phyloP scores from a whole-genome alignment of 2,329 filamentous ascomycete species.

The Ramularia endophylla region DNA sequence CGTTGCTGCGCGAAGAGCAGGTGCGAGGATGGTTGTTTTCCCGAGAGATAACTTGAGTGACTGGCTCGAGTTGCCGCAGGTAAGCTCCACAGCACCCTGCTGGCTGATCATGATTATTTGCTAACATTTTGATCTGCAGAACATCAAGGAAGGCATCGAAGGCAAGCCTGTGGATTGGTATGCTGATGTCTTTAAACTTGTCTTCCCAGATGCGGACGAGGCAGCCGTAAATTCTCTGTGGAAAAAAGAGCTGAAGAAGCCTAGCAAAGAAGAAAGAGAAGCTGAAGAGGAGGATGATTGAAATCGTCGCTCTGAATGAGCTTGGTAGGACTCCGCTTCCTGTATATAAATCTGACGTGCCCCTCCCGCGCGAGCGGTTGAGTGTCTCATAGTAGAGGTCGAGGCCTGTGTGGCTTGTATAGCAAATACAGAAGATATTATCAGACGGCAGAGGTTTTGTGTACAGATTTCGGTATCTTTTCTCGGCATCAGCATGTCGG shows the following conservation, averaged over 20 bases:
- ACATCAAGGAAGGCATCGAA: conserved; percentile 95
- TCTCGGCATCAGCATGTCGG: no score
- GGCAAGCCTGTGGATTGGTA: conserved; percentile 93
- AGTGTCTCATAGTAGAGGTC: no score
- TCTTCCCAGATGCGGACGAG: conserved; percentile 76
- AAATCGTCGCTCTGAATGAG: not conserved
- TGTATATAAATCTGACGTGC: no score
- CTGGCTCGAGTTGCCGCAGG: conserved; percentile 95
- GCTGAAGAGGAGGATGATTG: conserved; percentile 22
- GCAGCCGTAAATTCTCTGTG: conserved; percentile 66
- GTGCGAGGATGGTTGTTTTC: conserved; percentile 91
- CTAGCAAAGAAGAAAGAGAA: conserved; percentile 46
- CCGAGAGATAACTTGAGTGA: conserved; percentile 92
- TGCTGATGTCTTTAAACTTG: conserved; percentile 81
- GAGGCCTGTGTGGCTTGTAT: no score
- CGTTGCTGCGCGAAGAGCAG: conserved; percentile 84
- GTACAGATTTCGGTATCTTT: no score
- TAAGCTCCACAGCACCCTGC: conserved; percentile 54
- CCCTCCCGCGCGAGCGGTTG: no score
- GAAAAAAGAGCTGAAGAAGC: conserved; percentile 57
- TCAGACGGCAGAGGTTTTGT: no score
- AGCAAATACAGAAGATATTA: no score
- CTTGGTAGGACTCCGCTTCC: not conserved
- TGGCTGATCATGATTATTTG: conserved; percentile 1
- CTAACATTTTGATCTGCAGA: conserved; percentile 50